Conservation (phyloP, 2,329 filamentous ascomycete species). For the Aureobasidium sp. region DNA sequence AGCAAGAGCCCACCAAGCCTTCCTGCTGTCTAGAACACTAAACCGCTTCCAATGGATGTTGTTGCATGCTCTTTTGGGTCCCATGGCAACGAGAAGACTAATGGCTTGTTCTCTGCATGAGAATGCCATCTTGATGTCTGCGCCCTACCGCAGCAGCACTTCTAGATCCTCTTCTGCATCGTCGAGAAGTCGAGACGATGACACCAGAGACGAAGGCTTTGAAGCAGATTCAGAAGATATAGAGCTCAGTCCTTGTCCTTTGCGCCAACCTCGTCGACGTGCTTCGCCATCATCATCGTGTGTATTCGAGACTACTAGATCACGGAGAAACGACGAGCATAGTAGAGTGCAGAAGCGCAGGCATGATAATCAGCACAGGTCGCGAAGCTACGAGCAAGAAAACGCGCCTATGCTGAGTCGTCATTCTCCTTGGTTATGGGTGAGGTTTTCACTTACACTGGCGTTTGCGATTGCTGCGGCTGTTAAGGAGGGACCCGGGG, state of each 20-base stretch:
- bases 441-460: constrained; percentile 42
- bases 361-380: not conserved
- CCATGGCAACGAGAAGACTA: constrained; percentile 31
- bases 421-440: constrained; percentile 37
- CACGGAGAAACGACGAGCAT: too few relatives aligned
- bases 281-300: not conserved
- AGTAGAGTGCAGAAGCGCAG: not conserved
- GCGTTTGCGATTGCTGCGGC: constrained; percentile 44
- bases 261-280: not conserved
- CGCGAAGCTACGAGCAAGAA: not conserved
- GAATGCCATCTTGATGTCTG: not conserved
- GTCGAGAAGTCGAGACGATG: not conserved
- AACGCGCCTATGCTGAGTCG: constrained; percentile 15
- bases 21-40: constrained; percentile 25
- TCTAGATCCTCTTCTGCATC: not conserved
- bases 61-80: constrained; percentile 27
- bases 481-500: constrained; percentile 40
- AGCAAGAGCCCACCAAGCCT: constrained; percentile 24
- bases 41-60: constrained; percentile 31
- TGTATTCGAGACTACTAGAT: not conserved
- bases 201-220: not conserved
- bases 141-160: not conserved
- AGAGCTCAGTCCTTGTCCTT: not conserved
- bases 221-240: not conserved
- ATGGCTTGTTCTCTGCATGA: constrained; percentile 17